phyloP scores from a whole-genome alignment of 2,329 filamentous ascomycete genomes.

The Blastomyces parvus region DNA sequence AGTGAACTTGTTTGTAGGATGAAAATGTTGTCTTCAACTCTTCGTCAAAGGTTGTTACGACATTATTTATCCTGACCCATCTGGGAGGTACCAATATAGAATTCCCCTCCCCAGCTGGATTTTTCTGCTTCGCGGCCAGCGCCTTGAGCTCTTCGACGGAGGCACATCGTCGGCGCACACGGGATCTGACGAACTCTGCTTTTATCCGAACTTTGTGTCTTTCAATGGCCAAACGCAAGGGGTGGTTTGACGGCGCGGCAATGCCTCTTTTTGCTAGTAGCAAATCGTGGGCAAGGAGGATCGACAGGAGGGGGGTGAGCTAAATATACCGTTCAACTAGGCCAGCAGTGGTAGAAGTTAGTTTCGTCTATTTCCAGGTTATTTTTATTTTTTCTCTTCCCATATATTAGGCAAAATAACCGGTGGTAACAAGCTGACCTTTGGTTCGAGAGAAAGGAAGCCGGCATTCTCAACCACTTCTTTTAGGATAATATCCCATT shows the following conservation, averaged over 20 bases:
- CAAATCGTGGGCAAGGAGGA: conserved; percentile 79
- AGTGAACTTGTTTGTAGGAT: conserved; percentile 48
- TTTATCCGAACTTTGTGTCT: conserved; percentile 70
- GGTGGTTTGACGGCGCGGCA: conserved; percentile 68
- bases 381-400: too few relatives aligned
- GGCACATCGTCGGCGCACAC: conserved; percentile 60
- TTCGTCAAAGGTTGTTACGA: conserved; percentile 60
- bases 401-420: conserved; percentile 2
- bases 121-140: conserved; percentile 27
- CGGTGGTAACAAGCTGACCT: conserved; percentile 49
- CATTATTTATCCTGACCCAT: conserved; percentile 80
- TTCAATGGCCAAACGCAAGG: conserved; percentile 63
- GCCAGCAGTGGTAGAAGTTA: conserved; percentile 4
- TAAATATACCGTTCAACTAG: conserved; percentile 30
- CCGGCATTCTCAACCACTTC: conserved; percentile 79
- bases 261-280: conserved; percentile 74
- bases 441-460: conserved; percentile 69
- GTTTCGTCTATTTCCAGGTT: conserved; percentile 4
- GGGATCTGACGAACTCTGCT: conserved; percentile 72
- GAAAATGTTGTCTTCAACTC: conserved; percentile 69
- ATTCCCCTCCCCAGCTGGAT: conserved; percentile 33
- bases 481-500: conserved; percentile 79
- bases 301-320: conserved; percentile 69
- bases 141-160: conserved; percentile 55
- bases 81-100: conserved; percentile 54